Evolutionary conservation across 352 stramenopile species (phyloP), one percentile per base, ranked within the genome.

Genomic region (Pythium myriotylum): DNA sequence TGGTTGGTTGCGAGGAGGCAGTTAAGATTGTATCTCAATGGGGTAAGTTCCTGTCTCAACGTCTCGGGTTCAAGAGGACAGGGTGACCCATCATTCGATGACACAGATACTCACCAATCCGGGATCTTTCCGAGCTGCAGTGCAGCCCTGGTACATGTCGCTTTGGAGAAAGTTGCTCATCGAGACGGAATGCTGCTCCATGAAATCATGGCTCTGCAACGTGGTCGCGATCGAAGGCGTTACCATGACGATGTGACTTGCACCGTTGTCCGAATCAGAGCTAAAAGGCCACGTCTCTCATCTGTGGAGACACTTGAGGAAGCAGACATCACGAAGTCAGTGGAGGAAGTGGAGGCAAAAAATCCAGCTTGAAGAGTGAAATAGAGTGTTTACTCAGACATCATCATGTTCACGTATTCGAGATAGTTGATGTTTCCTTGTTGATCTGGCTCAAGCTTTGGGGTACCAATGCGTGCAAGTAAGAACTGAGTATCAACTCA

Each of bases 371-470:
- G 60, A 20, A n/a, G 22, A 37, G 35, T 59, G 54, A 65, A 51
- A 54, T 50, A 13, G 37, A n/a, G 3, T 32, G 1, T 17, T 65
- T 83, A 91, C 71, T 94, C 80, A 14, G 76, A 83, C 91, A 97
- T 97, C 91, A 98, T 98, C 84, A 98, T 98, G 64, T 97, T 97
- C 10, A 98, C 86, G 67, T 97, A 98, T 50, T 97, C 89, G 17
- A 92, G 58, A 65, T 97, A 98, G 74, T 98, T 96, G 66, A 98
- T 95, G 62, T 96, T 86, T 19, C 91, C 93, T 42, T 97, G 83
- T 45, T 88, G 79, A 59, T 98, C 93, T 19, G 88, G 88, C 59
- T 98, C 91, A 3, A 98, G 74, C 86, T 98, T 35, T 10, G 29
- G 10, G 29, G 29, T n/a, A n/a, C n/a, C n/a, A n/a, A n/a, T n/a